phyloP scores from a whole-genome alignment of 352 stramenopile genomes.

The Globisporangium spiculum region DNA sequence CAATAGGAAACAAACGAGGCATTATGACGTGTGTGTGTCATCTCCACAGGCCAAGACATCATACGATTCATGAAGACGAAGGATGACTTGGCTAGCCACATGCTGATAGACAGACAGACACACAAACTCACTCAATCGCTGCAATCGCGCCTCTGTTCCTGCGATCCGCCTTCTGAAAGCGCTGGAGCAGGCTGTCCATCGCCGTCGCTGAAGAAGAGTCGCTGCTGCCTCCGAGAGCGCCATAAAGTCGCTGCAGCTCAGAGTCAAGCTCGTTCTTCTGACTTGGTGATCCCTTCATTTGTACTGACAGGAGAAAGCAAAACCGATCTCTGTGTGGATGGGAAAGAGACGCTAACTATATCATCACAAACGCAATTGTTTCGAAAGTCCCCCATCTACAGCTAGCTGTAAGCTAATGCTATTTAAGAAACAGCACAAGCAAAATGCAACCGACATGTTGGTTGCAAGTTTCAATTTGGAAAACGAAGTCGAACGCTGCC shows the following conservation, averaged over 20 bases:
- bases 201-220: background rate
- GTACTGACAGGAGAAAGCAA: background rate
- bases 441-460: no score
- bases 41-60: no score
- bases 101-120: background rate
- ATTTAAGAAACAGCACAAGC: no score
- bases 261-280: background rate
- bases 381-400: no score
- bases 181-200: conserved; percentile 6
- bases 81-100: background rate
- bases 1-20: background rate
- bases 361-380: no score
- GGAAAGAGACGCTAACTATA: no score
- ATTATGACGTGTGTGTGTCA: no score
- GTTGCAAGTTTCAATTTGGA: no score
- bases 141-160: conserved; percentile 14
- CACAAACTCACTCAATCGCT: background rate
- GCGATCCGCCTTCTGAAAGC: conserved; percentile 18
- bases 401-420: no score
- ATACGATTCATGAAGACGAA: no score
- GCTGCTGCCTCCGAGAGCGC: background rate
- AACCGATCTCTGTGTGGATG: background rate
- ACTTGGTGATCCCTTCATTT: background rate
- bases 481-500: no score
- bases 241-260: background rate